A percentile compares a stretch with the other conserved stretches of the same genome.
Conservation (phyloP, 2,329 filamentous ascomycete genomes). For the Colletotrichum echinochloae region DNA sequence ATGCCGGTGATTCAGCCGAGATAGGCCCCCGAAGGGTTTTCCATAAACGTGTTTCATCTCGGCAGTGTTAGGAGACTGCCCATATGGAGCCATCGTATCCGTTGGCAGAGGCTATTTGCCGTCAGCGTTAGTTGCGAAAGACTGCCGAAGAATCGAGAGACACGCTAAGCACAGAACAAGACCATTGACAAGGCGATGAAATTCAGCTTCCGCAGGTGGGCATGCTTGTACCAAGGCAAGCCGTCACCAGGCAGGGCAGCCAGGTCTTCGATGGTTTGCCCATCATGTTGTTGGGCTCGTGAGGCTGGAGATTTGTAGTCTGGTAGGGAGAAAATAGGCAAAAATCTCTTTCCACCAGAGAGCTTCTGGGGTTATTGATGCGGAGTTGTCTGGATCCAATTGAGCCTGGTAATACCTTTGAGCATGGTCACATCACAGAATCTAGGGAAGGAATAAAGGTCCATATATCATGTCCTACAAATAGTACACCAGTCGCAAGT, state of each 20-base stretch:
- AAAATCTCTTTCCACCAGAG: not conserved
- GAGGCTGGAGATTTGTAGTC: not conserved
- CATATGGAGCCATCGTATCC: slow-evolving; percentile 57
- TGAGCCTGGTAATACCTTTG: slow-evolving; percentile 13
- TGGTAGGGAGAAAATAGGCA: not conserved
- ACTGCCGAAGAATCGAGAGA: not conserved
- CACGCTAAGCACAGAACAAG: slow-evolving; percentile 41
- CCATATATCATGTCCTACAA: slow-evolving; percentile 18
- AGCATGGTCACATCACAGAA: not conserved
- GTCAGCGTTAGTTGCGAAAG: not conserved
- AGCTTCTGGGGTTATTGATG: not conserved
- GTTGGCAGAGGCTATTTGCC: slow-evolving; percentile 48
- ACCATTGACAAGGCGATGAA: slow-evolving; percentile 51
- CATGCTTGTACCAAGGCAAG: slow-evolving; percentile 55
- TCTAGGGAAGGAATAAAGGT: slow-evolving; percentile 1
- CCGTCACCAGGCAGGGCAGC: slow-evolving; percentile 53
- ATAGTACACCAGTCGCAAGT: not conserved
- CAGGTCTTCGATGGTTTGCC: slow-evolving; percentile 25
- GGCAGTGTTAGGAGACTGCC: slow-evolving; percentile 58
- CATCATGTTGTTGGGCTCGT: slow-evolving; percentile 16
- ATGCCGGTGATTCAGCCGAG: slow-evolving; percentile 54
- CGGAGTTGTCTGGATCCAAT: slow-evolving; percentile 24
- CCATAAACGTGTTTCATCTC: slow-evolving; percentile 57
- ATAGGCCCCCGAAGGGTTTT: slow-evolving; percentile 50
- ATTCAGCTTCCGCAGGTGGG: slow-evolving; percentile 58